These are phyloP conservation scores for Lathyrus aphaca DNA, from an alignment of 306 rosid genomes.

Conservation along the genomic window DNA sequence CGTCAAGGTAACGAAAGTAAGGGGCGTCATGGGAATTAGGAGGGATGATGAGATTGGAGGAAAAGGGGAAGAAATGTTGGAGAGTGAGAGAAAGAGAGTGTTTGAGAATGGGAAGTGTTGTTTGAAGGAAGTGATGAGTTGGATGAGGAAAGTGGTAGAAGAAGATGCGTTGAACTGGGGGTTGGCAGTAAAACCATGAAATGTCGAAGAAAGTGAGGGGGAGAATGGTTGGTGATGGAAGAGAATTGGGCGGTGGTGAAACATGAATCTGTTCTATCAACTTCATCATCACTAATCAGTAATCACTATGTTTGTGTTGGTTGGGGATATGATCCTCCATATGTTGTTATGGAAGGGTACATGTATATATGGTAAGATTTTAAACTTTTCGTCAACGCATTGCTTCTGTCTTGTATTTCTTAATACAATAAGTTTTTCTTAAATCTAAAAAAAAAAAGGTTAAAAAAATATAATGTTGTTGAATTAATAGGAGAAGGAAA, in stretches of 20 bases:
- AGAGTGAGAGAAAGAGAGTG: conserved; percentile 49
- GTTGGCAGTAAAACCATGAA: conserved; percentile 20
- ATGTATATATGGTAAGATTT: too few relatives aligned
- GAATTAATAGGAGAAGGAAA: too few relatives aligned
- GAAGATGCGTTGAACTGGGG: conserved; percentile 40
- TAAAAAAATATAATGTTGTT: too few relatives aligned
- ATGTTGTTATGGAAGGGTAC: too few relatives aligned
- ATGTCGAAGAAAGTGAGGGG: conserved; percentile 47
- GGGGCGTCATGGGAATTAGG: conserved; percentile 17
- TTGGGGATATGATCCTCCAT: too few relatives aligned
- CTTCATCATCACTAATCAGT: not conserved
- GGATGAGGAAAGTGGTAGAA: conserved; percentile 40
- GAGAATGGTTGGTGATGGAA: conserved; percentile 36
- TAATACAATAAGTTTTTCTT: too few relatives aligned
- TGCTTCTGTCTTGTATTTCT: too few relatives aligned
- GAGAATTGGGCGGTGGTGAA: conserved; percentile 33
- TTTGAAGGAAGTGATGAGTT: conserved; percentile 29
- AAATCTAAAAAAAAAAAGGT: too few relatives aligned
- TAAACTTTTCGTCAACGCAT: too few relatives aligned
- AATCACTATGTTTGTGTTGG: too few relatives aligned
- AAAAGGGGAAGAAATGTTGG: conserved; percentile 49
- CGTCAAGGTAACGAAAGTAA: conserved; percentile 26
- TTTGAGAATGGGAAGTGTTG: conserved; percentile 43
- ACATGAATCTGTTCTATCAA: conserved; percentile 24
- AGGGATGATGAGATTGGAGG: conserved; percentile 35